These are phyloP conservation scores for Sclerotiophoma versabilis DNA, from an alignment of 2,329 filamentous ascomycete genomes.

Conservation along the genomic window DNA sequence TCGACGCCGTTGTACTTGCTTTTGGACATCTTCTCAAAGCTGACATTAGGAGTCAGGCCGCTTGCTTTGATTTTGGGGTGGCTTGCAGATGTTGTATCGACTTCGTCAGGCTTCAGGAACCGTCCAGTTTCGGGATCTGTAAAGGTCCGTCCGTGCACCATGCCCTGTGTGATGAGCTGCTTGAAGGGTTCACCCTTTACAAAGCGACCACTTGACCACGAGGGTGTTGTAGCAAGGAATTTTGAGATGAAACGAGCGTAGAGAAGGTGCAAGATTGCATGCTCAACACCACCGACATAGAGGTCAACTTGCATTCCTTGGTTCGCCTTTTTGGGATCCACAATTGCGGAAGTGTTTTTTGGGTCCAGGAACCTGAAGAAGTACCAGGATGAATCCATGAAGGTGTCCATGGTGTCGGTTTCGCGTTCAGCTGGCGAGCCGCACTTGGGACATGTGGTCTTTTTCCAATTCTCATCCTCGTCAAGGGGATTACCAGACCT, in stretches of 20 bases:
- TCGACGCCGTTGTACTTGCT: slow-evolving; percentile 93
- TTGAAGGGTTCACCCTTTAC: slow-evolving; percentile 76
- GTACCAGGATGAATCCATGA: slow-evolving; percentile 96
- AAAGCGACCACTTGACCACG: slow-evolving; percentile 50
- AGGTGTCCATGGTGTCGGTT: slow-evolving; percentile 96
- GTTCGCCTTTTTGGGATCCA: slow-evolving; percentile 66
- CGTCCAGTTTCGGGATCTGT: slow-evolving; percentile 75
- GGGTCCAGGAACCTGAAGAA: slow-evolving; percentile 81
- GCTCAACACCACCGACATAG: slow-evolving; percentile 90
- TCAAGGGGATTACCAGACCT: slow-evolving; percentile 81
- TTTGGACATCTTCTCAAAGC: slow-evolving; percentile 94
- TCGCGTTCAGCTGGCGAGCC: slow-evolving; percentile 75
- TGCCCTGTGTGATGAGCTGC: slow-evolving; percentile 84
- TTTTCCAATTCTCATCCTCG: slow-evolving; percentile 73
- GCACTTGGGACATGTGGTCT: slow-evolving; percentile 79
- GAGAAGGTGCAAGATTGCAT: slow-evolving; percentile 87
- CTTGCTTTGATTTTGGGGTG: slow-evolving; percentile 69
- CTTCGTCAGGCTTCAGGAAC: slow-evolving; percentile 78
- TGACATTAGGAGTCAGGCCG: slow-evolving; percentile 65
- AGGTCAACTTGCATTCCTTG: slow-evolving; percentile 76
- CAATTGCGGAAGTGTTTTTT: slow-evolving; percentile 66
- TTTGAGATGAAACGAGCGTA: slow-evolving; percentile 93
- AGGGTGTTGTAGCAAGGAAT: slow-evolving; percentile 69
- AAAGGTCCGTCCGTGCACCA: slow-evolving; percentile 90
- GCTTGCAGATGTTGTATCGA: slow-evolving; percentile 71